Base-by-base conservation (phyloP, 805 yeast species). In the Metschnikowia aberdeeniae region DNA sequence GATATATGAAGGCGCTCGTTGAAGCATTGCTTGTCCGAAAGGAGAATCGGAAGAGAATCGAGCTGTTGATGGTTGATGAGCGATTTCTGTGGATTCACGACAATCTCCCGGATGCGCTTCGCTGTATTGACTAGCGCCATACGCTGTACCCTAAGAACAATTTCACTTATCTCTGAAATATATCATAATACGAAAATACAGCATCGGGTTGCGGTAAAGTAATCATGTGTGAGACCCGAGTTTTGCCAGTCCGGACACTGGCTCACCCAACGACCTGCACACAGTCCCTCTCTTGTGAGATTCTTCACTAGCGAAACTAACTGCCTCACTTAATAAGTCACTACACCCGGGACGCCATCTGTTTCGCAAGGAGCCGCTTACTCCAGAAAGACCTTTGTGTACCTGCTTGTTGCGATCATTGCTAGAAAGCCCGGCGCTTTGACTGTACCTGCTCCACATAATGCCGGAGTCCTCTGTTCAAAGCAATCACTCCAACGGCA, bases 11-110 rank as follows among this genome's bases (percentile, higher is more conserved):
- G 49, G 39, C 39, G 22, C 40, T 69, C 6, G 73, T 63, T 11
- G 72, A 68, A 3, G 45, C 41, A 7, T 51, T 70, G 7, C 56
- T 71, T 49, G 73, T 70, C 9, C 49, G 75, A 22, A 70, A 69
- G 51, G 72, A 68, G 45, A 60, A 56, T 41, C 53, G 76, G 34
- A 26, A 51, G 33, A 45, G 54, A 1, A 55, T 64, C 17, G 44
- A 38, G 36, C 49, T 51, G 33, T 30, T 61, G 20, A 33, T 63
- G n/a, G 49, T 42, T 5, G 43, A 29, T 34, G 47, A 43, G 7
- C 50, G 53, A 17, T 64, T 61, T 34, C 31, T 38, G 12, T 65
- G 70, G 71, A 54, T 64, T 24, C 54, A 53, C 31, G 50, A 48
- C 5, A 29, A 50, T 24, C 51, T 58, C 32, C 64, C 63, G 28